Evolutionary conservation across 345 rosid species (phyloP).

Genomic region (Eucalyptus cladocalyx): DNA sequence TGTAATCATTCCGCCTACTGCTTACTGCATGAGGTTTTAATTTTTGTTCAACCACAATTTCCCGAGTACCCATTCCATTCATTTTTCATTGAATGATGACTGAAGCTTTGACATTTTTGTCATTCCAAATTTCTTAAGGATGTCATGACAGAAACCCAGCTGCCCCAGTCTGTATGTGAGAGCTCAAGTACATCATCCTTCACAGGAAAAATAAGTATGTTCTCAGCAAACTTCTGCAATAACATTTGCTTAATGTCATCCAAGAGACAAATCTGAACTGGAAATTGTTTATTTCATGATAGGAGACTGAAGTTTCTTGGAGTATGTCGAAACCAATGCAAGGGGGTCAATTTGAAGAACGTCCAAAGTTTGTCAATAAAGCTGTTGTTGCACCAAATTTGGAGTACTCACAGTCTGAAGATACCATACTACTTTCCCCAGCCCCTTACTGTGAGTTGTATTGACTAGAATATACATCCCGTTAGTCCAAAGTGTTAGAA

Average conservation of each 20-base stretch:
- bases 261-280: not conserved
- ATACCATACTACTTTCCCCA: not conserved
- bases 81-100: not conserved
- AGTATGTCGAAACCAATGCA: not conserved
- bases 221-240: not conserved
- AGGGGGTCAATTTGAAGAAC: not conserved
- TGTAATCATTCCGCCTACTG: not conserved
- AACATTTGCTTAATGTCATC: not conserved
- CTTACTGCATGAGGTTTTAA: not conserved
- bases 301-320: not conserved
- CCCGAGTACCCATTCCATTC: not conserved
- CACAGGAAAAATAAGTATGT: conserved; percentile 1
- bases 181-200: conserved; percentile 20
- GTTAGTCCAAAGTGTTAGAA: not conserved
- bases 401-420: not conserved
- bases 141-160: conserved; percentile 10
- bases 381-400: not conserved
- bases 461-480: not conserved
- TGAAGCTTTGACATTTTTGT: not conserved
- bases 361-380: not conserved
- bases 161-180: conserved; percentile 10
- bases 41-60: not conserved
- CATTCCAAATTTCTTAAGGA: conserved; percentile 17
- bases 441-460: not conserved
- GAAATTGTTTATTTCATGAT: not conserved